Conservation (phyloP, 192 early-diverging fungal species). For the Mortierella alpina region DNA sequence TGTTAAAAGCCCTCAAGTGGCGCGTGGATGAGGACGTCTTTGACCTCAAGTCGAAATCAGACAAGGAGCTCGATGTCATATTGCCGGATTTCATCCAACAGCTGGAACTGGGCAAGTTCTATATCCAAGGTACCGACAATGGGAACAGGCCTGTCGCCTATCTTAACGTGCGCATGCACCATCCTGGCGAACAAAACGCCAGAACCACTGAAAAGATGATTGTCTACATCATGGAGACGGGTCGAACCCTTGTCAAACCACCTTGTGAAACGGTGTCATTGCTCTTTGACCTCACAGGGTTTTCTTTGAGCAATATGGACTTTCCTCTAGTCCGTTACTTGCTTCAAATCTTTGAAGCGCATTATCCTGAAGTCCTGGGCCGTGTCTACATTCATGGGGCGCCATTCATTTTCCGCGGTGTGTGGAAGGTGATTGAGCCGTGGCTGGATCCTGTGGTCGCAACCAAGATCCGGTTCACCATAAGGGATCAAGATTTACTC, state of each 20-base stretch:
- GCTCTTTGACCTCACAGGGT: constrained; percentile 40
- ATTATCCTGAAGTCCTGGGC: constrained; percentile 90
- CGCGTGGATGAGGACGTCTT: constrained; percentile 66
- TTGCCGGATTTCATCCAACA: constrained; percentile 30
- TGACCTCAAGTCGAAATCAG: constrained; percentile 41
- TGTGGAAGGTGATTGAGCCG: constrained; percentile 86
- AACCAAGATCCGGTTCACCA: constrained; percentile 81
- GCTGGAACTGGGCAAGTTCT: constrained; percentile 58
- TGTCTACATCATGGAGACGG: constrained; percentile 77
- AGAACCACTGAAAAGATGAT: constrained; percentile 70
- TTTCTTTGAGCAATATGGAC: constrained; percentile 35
- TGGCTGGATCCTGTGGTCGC: constrained; percentile 90
- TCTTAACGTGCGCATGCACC: constrained; percentile 40
- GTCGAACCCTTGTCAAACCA: constrained; percentile 64
- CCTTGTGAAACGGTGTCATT: constrained; percentile 66
- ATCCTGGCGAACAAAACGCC: constrained; percentile 63
- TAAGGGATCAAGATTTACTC: constrained; percentile 64
- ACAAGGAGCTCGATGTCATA: background rate
- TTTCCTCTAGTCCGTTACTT: constrained; percentile 72
- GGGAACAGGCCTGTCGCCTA: constrained; percentile 59
- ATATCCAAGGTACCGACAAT: constrained; percentile 58
- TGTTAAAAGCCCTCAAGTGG: constrained; percentile 77
- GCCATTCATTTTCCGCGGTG: constrained; percentile 86
- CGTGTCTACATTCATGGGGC: constrained; percentile 82
- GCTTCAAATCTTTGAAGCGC: constrained; percentile 79